These are phyloP conservation scores for Colletotrichum tanaceti DNA, from an alignment of 2,329 filamentous ascomycete genomes.

Conservation along the genomic window DNA sequence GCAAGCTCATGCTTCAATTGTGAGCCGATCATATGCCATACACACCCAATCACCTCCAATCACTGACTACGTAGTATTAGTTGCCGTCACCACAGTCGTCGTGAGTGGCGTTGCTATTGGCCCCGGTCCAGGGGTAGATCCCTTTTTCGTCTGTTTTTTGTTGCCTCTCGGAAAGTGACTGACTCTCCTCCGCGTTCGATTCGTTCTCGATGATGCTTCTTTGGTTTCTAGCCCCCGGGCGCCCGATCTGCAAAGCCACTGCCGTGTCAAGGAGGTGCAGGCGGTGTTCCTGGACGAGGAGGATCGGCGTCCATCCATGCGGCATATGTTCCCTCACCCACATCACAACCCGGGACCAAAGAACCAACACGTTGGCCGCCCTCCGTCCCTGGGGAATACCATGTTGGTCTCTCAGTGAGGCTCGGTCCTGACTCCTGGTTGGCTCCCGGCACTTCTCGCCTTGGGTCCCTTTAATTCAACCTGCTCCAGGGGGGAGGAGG, in stretches of 20 bases:
- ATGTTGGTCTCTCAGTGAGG: constrained; percentile 15
- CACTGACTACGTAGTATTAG: no score
- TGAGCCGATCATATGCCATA: constrained; percentile 7
- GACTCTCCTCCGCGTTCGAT: not conserved
- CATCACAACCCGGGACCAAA: constrained; percentile 8
- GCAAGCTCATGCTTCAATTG: constrained; percentile 32
- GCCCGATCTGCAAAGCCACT: constrained; percentile 22
- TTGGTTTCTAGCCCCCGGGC: not conserved
- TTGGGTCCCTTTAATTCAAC: constrained; percentile 37
- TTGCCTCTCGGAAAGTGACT: constrained; percentile 4
- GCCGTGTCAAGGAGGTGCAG: constrained; percentile 27
- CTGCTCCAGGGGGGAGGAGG: constrained; percentile 16
- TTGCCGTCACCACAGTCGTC: not conserved
- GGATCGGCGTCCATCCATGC: constrained; percentile 11
- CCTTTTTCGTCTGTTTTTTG: not conserved
- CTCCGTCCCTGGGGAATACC: not conserved
- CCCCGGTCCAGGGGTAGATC: not conserved
- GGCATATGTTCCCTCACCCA: not conserved
- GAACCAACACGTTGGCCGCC: not conserved
- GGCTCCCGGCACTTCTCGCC: constrained; percentile 18
- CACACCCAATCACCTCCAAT: not conserved
- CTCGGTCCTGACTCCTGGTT: constrained; percentile 23
- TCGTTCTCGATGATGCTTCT: constrained; percentile 25
- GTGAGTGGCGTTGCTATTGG: not conserved
- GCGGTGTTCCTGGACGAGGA: constrained; percentile 5